Evolutionary conservation across 2,329 filamentous ascomycete species (phyloP).

Genomic region (Colletotrichum simmondsii): DNA sequence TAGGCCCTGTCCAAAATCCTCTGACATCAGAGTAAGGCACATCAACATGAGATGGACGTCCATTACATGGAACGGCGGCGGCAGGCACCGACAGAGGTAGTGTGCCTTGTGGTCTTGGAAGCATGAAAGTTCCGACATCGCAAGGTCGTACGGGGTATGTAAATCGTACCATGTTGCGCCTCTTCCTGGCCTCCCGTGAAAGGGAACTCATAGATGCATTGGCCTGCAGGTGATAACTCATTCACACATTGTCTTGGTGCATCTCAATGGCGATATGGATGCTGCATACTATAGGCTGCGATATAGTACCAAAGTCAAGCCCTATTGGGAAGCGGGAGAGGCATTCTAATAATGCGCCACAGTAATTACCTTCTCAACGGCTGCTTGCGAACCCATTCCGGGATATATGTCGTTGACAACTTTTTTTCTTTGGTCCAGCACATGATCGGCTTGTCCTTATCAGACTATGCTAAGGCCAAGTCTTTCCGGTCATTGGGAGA

Average conservation of each 20-base stretch:
- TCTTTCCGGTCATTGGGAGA: too few relatives aligned
- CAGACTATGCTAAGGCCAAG: not conserved
- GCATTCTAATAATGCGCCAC: too few relatives aligned
- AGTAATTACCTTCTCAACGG: too few relatives aligned
- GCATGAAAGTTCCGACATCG: not conserved
- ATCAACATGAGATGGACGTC: not conserved
- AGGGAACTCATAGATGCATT: not conserved
- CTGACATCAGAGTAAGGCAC: slow-evolving; percentile 17
- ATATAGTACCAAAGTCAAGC: not conserved
- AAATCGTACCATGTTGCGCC: not conserved
- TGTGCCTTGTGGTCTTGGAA: not conserved
- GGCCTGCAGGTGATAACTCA: not conserved
- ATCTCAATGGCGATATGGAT: not conserved
- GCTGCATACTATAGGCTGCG: not conserved
- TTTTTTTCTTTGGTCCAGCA: not conserved
- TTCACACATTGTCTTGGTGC: not conserved
- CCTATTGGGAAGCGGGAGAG: not conserved
- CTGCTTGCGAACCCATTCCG: not conserved
- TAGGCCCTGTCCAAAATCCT: not conserved
- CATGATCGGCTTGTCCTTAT: not conserved
- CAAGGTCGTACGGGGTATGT: not conserved
- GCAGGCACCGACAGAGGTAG: not conserved
- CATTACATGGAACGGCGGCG: not conserved
- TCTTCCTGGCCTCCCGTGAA: not conserved
- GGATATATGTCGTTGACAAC: too few relatives aligned